Base-by-base conservation (phyloP, 805 yeast species). In the Candida sphagnicola region DNA sequence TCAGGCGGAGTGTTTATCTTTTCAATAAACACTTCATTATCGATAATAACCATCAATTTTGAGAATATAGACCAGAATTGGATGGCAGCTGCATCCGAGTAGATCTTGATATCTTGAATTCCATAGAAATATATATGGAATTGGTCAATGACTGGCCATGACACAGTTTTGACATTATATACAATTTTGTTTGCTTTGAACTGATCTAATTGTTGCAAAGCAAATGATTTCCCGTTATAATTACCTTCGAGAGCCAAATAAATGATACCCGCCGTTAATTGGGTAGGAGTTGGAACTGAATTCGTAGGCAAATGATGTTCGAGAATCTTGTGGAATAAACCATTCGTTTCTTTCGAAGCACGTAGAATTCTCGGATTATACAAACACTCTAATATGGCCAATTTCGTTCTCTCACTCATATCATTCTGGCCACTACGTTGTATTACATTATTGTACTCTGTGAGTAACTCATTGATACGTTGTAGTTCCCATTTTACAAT, bases 231-330 rank as follows among this genome's bases (percentile, higher is more conserved):
- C 46, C 77, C 75, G 4, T 55, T 60, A 0, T 51, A 50, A 13
- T 65, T 59, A 1, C 85, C 88, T 39, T 75, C 80, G 40, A 78
- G 76, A 41, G 77, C 50, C 28, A 79, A 66, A 53, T 66, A 78
- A 5, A 83, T 54, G 5, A 72, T 39, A 2, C 84, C 85, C 0
- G 89, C 79, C 16, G 46, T 39, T 15, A 59, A 29, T 13, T 40
- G 29, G 2, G 33, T 3, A 1, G 48, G 48, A 0, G 29, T 10
- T 17, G 40, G 42, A 18, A 37, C 14, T 8, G 25, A n/a, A 3
- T 31, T 37, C 3, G 16, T 26, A 5, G 26, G 5, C 5, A 18
- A 25, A 28, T 26, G 35, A 21, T 25, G 28, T 11, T 24, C 19
- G 12, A 37, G 26, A 18, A 37, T 28, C 25, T 26, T 37, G 12